These are phyloP conservation scores for Erucastrum elatum DNA, from an alignment of 345 rosid species.

Conservation along the genomic window DNA sequence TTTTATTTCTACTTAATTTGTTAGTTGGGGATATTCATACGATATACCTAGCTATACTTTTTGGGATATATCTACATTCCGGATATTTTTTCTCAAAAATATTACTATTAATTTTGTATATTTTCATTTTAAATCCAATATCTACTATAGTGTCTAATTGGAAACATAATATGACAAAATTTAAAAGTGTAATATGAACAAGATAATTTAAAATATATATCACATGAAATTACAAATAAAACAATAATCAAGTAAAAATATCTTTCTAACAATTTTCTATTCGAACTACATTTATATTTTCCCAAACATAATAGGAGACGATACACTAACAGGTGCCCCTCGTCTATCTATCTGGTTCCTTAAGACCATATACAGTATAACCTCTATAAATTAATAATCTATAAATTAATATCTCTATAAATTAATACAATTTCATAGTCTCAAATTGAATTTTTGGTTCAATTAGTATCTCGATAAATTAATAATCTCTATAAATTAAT, in stretches of 20 bases:
- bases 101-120: not conserved
- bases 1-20: conserved; percentile 34
- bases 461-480: no score
- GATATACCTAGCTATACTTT: not conserved
- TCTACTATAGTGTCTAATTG: not conserved
- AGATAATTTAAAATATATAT: no score
- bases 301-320: no score
- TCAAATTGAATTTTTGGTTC: no score
- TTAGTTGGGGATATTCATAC: conserved; percentile 26
- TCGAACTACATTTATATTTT: not conserved
- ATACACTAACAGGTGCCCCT: no score
- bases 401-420: no score
- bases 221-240: not conserved
- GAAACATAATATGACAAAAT: not conserved
- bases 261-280: not conserved
- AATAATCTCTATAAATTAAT: no score
- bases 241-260: not conserved
- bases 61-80: not conserved
- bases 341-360: no score
- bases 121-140: not conserved
- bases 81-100: not conserved
- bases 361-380: no score
- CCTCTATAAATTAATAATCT: no score
- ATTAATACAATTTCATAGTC: no score
- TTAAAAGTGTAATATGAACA: no score